Base-by-base conservation (phyloP, 176 grass and related monocot species). In the Raddia guianensis region DNA sequence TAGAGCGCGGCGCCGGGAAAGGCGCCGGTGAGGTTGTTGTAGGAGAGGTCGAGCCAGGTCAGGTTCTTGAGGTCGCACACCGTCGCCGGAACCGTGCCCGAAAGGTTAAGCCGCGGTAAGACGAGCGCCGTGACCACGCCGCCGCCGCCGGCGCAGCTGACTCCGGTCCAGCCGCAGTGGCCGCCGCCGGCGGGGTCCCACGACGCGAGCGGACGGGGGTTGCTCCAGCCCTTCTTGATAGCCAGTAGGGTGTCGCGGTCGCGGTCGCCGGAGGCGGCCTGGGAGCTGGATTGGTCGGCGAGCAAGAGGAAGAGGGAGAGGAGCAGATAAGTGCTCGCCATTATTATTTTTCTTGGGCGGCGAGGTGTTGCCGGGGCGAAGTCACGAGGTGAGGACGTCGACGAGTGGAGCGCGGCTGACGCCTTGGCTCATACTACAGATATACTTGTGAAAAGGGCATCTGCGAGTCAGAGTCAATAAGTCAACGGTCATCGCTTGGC, bases 1-100 rank as follows among this genome's bases (percentile, higher is more conserved):
- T 78, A 93, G 59, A 98, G 92, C 40, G 35, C 3, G 9, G 82
- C 34, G 42, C 74, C 63, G 18, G 90, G 95, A 70, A 94, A 98
- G 3, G 21, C 3, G 49, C 86, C 81, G 34, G 81, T 44, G 70
- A 98, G 73, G 33, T 72, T 45, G 68, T 98, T 98, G 81, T 61
- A 3, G 54, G 86, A 82, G 74, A 98, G 87, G 72, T 94, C 78
- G 58, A 98, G 92, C 69, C 13, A 9, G 19, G 86, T 27, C 34
- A 98, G 88, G 44, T 42, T 87, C 47, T n/a, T 33, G 61, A 98
- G 82, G 14, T 14, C 21, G 75, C 95, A 91, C 10, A 93, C 48
- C 2, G 82, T 73, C 13, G 82, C 15, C 3, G 95, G 88, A 8
- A 98, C 80, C 3, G 55, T 3, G 18, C 50, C 50, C 42, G 5